Evolutionary conservation across 1,284 basidiomycete species (phyloP), one percentile per base, ranked within the genome.

Genomic region (Porodaedalea pini): DNA sequence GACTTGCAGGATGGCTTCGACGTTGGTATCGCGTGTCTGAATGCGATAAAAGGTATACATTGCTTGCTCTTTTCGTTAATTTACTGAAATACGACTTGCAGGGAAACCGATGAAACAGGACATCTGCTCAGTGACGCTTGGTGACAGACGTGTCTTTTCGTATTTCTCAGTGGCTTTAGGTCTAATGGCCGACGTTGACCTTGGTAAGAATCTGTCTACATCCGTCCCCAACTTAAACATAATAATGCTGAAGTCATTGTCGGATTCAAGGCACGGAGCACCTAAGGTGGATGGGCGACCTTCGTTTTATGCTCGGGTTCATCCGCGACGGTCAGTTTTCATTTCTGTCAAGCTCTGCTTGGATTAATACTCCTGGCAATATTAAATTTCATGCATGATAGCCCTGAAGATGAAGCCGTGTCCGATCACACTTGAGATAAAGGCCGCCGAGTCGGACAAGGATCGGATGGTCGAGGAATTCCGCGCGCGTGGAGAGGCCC

Each of bases 201-300:
- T 92, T 45, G 88, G 72, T 62, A 58, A 49, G 66, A 10, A 37
- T 34, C 25, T 19, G 15, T 40, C 15, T 17, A 27, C 3, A 27
- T 15, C 19, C 10, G 41, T 45, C 25, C 11, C 17, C n/a, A 10
- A 25, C 11, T 5, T 15, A 4, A 40, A 25, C 29, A 15, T 48
- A 47, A 50, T 29, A 32, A 57, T 31, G 10, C 48, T 31, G n/a
- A 37, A 2, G 41, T 66, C 11, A 52, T 29, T 10, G 13, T 21
- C 2, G 1, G n/a, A 7, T 41, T 36, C 8, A 74, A 73, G 79
- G 92, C 15, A 98, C 94, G 0, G 94, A 98, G 59, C 75, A 90
- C 65, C 70, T 95, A 45, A 83, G 96, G 2, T 97, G 92, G 85
- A 86, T 99, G 82, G 96, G 96, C n/a, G 90, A 94, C 68, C 77